Base-by-base conservation (phyloP, 2,329 filamentous ascomycete species). In the Curvularia lunata region DNA sequence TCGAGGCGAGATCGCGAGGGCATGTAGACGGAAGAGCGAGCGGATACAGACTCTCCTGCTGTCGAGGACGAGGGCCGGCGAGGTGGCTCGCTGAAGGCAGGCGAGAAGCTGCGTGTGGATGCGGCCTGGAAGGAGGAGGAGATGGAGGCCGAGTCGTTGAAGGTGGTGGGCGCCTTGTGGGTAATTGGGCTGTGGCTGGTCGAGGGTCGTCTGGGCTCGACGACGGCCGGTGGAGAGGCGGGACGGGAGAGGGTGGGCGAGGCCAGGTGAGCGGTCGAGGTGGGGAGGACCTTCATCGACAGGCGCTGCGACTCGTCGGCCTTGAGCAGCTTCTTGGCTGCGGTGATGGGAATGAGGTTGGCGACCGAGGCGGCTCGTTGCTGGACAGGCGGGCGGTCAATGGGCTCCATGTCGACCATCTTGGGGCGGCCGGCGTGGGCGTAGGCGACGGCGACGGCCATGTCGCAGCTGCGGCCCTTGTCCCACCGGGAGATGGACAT, bases 371-470 rank as follows among this genome's bases (percentile, higher is more conserved):
- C 70, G 23, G 74, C 71, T 41, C 75, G 71, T 54, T 68, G 67
- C 43, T 72, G 57, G 23, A 62, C 48, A 19, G 56, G 43, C 51
- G 67, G 65, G 19, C 61, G 58, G 23, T 68, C 62, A 32, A 49
- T 48, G 69, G 63, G 52, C 37, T 73, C 68, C 34, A 77, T 65
- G 41, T 78, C 64, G 45, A 78, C 74, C 6, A 78, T 68, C 65
- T 75, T 78, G 45, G 75, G 74, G 7, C 75, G 73, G 18, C 75
- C 75, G 21, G 68, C 75, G 30, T 74, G 74, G 37, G 74, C 70
- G 48, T 75, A 75, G 12, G 75, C 76, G 13, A 78, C 73, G 40
- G 68, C 66, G 43, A 76, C 71, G 34, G 75, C 75, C 64, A 75
- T 67, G 64, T 77, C 74, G 56, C 70, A 72, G 58, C 70, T 74